Base-by-base conservation (phyloP, 1,284 basidiomycete genomes). In the Ustilago nuda region DNA sequence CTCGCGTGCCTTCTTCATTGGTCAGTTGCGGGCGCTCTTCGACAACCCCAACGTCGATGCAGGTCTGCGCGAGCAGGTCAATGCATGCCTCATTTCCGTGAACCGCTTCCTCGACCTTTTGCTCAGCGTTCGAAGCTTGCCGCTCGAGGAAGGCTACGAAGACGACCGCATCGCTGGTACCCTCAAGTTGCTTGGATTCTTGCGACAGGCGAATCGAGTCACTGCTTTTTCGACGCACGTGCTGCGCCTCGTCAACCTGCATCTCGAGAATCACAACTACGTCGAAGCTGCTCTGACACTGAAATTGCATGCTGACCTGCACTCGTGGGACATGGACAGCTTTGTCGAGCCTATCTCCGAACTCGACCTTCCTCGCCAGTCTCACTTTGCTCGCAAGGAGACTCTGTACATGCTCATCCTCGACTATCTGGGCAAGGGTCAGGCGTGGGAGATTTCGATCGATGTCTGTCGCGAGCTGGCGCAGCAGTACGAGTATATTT, bases 101-200 rank as follows among this genome's bases (percentile, higher is more conserved):
- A 93, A 97, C 82, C 89, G 92, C 32, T 99, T 99, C 90, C 89
- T 99, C 39, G 94, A 97, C 80, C 89, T 99, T n/a, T 88, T 98
- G 43, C 88, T 98, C 23, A 94, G 91, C 66, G 91, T 98, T 8
- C 90, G 94, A n/a, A 94, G 92, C 66, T 88, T 99, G n/a, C 82
- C 82, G 1, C 45, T 79, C 23, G 82, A 81, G 57, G 79, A 81
- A 59, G 82, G 82, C 45, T 84, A 72, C 66, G 82, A 84, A 54
- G 95, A 98, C 84, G 96, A 99, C 83, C 91, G 94, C 30, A 92
- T 96, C 27, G 94, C 95, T 73, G 94, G 94, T 6, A 96, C 94
- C 30, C 89, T 97, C 64, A 91, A 94, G 45, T 60, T 84, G 66
- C 78, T 84, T 19, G 82, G 82, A 48, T 84, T 84, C 73, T 57